Evolutionary conservation across 495 filamentous ascomycete genomes (phyloP).

Genomic region (Geoglossum glabrum): DNA sequence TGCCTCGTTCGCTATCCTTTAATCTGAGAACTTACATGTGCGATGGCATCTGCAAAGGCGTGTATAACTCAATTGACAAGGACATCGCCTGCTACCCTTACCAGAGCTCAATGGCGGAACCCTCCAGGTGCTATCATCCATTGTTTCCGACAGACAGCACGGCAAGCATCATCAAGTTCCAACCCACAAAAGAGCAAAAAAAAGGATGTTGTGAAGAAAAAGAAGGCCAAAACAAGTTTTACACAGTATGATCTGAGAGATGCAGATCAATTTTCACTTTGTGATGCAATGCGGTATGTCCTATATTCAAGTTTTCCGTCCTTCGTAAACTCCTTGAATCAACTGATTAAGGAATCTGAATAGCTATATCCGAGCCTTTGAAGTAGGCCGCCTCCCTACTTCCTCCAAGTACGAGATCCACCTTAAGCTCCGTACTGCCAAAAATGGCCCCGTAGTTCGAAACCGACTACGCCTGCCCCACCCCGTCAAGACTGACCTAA

Average conservation of each 20-base stretch:
- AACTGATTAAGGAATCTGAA: neutral
- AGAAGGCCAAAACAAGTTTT: slow-evolving; percentile 43
- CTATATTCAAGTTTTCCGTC: neutral
- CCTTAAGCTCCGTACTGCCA: slow-evolving; percentile 54
- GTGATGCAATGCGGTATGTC: slow-evolving; percentile 79
- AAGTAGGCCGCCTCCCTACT: slow-evolving; percentile 63
- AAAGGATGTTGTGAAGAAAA: slow-evolving; percentile 38
- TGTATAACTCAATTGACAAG: slow-evolving; percentile 15
- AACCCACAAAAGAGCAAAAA: slow-evolving; percentile 23
- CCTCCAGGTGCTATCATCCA: neutral
- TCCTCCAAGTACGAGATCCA: slow-evolving; percentile 71
- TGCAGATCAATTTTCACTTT: slow-evolving; percentile 53
- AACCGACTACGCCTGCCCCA: slow-evolving; percentile 77
- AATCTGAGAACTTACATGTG: slow-evolving; percentile 6
- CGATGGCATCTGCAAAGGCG: slow-evolving; percentile 11
- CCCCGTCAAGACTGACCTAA: slow-evolving; percentile 64
- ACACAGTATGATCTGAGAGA: slow-evolving; percentile 36
- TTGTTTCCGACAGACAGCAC: neutral
- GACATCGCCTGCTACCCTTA: slow-evolving; percentile 1
- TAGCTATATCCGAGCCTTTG: slow-evolving; percentile 77
- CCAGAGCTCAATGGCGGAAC: neutral
- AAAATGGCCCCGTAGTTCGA: slow-evolving; percentile 68
- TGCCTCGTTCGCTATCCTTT: neutral
- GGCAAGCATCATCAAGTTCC: neutral
- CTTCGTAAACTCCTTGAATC: neutral